Conservation (phyloP, 2,329 filamentous ascomycete species). For the Arthroderma sp. region DNA sequence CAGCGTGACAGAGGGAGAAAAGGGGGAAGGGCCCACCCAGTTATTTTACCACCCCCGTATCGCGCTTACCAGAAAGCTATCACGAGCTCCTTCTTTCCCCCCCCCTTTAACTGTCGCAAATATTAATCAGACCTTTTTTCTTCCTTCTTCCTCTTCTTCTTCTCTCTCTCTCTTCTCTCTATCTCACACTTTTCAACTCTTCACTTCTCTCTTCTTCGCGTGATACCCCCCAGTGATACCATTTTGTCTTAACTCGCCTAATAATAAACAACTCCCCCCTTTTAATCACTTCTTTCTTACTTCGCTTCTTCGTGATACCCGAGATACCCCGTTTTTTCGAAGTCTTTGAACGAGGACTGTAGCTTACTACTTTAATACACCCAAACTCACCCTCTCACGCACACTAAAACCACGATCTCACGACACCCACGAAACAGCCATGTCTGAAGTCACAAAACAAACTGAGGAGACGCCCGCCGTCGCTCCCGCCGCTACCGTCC, state of each 20-base stretch:
- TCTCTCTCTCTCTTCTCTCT: slow-evolving; percentile 17
- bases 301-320: slow-evolving; percentile 25
- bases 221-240: slow-evolving; percentile 33
- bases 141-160: slow-evolving; percentile 16
- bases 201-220: slow-evolving; percentile 21
- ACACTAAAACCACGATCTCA: background rate
- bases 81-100: background rate
- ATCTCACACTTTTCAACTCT: slow-evolving; percentile 14
- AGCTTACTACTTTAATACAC: background rate
- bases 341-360: background rate
- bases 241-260: slow-evolving; percentile 13
- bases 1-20: background rate
- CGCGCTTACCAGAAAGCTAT: background rate
- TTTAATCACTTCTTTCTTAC: background rate
- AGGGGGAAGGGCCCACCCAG: background rate
- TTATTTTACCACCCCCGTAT: background rate
- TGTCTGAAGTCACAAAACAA: slow-evolving; percentile 65
- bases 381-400: background rate
- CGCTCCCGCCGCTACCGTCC: slow-evolving; percentile 23
- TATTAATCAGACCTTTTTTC: slow-evolving; percentile 10
- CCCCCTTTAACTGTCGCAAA: background rate
- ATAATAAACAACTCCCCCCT: background rate
- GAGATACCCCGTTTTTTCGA: slow-evolving; percentile 15
- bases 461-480: slow-evolving; percentile 45
- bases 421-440: slow-evolving; percentile 23